These are phyloP conservation scores for Saururus chinensis DNA, from an alignment of 164 flowering plant genomes.

Conservation along the genomic window DNA sequence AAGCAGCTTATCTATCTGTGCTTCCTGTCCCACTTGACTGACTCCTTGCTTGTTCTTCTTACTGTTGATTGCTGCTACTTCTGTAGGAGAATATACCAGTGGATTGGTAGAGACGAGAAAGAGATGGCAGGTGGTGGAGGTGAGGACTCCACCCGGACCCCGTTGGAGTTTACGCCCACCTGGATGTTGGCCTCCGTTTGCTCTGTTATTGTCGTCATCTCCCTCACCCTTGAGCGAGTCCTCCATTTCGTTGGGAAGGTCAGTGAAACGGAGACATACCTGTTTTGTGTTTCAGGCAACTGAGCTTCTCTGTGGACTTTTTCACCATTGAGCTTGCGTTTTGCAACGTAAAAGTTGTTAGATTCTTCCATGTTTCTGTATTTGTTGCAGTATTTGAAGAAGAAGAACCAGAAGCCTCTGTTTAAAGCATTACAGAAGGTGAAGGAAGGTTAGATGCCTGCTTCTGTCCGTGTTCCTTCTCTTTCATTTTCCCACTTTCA, in stretches of 20 bases:
- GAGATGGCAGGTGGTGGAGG: constrained; percentile 8
- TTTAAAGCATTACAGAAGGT: neutral
- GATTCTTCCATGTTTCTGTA: neutral
- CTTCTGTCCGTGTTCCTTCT: no score
- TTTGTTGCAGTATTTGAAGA: constrained; percentile 41
- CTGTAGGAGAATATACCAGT: neutral
- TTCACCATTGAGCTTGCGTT: no score
- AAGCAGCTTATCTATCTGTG: no score
- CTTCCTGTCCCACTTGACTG: no score
- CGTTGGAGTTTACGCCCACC: constrained; percentile 59
- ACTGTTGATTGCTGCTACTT: no score
- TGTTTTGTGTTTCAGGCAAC: no score
- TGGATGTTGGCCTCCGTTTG: constrained; percentile 67
- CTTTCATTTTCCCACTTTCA: no score
- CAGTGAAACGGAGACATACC: no score
- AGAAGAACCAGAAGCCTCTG: constrained; percentile 39
- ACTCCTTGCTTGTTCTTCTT: no score
- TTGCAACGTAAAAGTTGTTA: neutral
- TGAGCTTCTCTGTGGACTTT: no score
- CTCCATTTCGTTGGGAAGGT: constrained; percentile 37
- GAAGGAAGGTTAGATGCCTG: no score
- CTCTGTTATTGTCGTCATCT: constrained; percentile 42
- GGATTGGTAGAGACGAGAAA: no score
- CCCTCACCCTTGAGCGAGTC: constrained; percentile 39
- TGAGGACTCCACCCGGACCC: constrained; percentile 10